Conservation (phyloP, 2,329 filamentous ascomycete genomes). For the Sporothrix phasma region DNA sequence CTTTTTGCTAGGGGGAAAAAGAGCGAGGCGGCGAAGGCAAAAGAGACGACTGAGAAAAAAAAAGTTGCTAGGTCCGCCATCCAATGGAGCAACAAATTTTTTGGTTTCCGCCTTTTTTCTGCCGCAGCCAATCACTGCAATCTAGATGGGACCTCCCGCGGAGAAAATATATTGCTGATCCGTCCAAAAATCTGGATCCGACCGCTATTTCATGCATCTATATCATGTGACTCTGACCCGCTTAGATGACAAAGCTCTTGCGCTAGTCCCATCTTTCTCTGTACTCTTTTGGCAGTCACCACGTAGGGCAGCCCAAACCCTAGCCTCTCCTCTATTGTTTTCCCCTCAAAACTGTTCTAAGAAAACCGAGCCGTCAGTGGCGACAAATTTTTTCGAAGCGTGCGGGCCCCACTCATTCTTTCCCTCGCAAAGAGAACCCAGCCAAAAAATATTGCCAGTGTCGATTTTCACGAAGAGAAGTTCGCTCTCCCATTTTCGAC, state of each 20-base stretch:
- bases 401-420: constrained; percentile 11
- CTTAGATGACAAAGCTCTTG: constrained; percentile 7
- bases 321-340: constrained; percentile 12
- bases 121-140: constrained; percentile 13
- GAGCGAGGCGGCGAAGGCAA: constrained; percentile 10
- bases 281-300: neutral
- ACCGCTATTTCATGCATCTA: neutral
- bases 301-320: constrained; percentile 18
- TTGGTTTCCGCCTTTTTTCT: constrained; percentile 17
- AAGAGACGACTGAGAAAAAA: constrained; percentile 9
- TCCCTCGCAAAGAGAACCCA: constrained; percentile 5
- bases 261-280: neutral
- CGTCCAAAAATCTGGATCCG: neutral
- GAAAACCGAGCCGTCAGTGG: neutral
- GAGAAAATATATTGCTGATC: constrained; percentile 12
- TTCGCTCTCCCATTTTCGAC: constrained; percentile 13
- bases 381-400: constrained; percentile 10
- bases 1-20: constrained; percentile 6
- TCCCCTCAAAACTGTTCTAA: neutral
- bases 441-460: constrained; percentile 18
- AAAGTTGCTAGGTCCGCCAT: constrained; percentile 8
- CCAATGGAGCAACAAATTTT: constrained; percentile 14
- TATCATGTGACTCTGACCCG: constrained; percentile 1
- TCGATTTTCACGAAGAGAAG: constrained; percentile 13
- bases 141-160: neutral